phyloP scores from a whole-genome alignment of 2,329 filamentous ascomycete genomes.

The Fusarium cyanostomum region DNA sequence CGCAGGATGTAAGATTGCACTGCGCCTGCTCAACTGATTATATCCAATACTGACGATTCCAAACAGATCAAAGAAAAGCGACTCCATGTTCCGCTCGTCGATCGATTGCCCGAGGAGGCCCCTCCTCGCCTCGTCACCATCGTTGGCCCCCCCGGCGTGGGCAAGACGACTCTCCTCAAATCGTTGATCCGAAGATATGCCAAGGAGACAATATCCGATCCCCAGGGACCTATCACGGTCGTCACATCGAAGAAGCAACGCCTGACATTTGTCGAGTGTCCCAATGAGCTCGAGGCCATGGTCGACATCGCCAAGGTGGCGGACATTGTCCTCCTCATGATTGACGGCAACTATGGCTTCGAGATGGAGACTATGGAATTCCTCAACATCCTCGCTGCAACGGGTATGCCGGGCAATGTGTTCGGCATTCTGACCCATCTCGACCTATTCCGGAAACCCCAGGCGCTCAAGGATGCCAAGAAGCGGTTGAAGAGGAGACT shows the following conservation, averaged over 20 bases:
- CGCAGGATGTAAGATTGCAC: constrained; percentile 68
- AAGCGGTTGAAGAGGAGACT: constrained; percentile 95
- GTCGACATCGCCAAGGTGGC: constrained; percentile 97
- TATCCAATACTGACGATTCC: constrained; percentile 35
- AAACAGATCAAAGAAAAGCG: constrained; percentile 89
- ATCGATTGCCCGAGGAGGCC: constrained; percentile 93
- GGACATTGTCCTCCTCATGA: constrained; percentile 97
- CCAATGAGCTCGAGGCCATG: constrained; percentile 96
- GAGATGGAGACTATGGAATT: constrained; percentile 99
- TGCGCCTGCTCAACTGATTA: not conserved
- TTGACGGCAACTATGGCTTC: constrained; percentile 98
- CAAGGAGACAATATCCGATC: constrained; percentile 91
- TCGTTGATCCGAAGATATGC: constrained; percentile 93
- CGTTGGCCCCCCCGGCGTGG: constrained; percentile 92
- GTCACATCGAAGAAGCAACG: constrained; percentile 96
- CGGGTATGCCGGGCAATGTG: constrained; percentile 98
- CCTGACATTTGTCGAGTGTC: constrained; percentile 95
- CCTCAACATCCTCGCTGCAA: constrained; percentile 89
- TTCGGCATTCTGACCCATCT: constrained; percentile 97
- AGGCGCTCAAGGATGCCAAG: constrained; percentile 90
- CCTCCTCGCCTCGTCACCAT: constrained; percentile 93
- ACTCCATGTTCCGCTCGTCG: constrained; percentile 94
- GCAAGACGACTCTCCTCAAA: constrained; percentile 95
- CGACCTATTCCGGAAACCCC: constrained; percentile 93
- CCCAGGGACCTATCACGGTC: constrained; percentile 91